phyloP scores from a whole-genome alignment of 352 stramenopile species.

The Plasmopara viticola region DNA sequence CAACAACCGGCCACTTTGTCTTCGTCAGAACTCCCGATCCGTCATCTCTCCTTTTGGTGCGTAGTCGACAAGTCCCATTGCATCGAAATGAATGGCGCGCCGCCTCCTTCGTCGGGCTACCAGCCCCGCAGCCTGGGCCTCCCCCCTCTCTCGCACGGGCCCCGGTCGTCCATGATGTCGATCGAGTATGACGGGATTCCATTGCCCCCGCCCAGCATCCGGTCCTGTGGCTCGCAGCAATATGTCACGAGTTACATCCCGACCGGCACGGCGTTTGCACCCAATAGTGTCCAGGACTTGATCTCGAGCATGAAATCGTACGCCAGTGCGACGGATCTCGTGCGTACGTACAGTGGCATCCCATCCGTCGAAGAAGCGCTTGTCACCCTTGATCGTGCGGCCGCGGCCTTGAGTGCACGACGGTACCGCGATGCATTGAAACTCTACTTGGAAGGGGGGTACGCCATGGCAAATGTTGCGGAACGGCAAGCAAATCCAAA shows the following conservation, averaged over 20 bases:
- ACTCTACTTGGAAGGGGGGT: constrained; percentile 77
- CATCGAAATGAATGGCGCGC: constrained; percentile 13
- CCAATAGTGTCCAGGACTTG: constrained; percentile 56
- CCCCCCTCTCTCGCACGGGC: constrained; percentile 27
- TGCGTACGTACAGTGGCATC: constrained; percentile 69
- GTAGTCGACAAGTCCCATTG: constrained; percentile 13
- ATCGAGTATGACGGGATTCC: constrained; percentile 54
- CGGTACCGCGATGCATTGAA: constrained; percentile 77
- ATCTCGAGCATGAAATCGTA: constrained; percentile 79
- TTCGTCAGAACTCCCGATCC: too few relatives aligned
- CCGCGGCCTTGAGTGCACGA: constrained; percentile 41
- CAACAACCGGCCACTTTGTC: too few relatives aligned
- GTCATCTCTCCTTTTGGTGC: constrained; percentile 27
- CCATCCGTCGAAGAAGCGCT: constrained; percentile 78
- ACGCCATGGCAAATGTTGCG: constrained; percentile 78
- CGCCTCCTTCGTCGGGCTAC: constrained; percentile 24
- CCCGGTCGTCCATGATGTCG: constrained; percentile 44
- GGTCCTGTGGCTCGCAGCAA: constrained; percentile 66
- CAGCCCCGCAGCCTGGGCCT: constrained; percentile 20
- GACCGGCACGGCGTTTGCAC: constrained; percentile 50
- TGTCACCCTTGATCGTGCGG: constrained; percentile 61
- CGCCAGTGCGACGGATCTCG: constrained; percentile 61
- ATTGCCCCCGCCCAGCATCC: constrained; percentile 59
- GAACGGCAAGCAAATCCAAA: constrained; percentile 75
- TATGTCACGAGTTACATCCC: constrained; percentile 76